A percentile compares a stretch with the other conserved stretches of the same genome.
Conservation (phyloP, 306 rosid species). For the Quercus cerris region DNA sequence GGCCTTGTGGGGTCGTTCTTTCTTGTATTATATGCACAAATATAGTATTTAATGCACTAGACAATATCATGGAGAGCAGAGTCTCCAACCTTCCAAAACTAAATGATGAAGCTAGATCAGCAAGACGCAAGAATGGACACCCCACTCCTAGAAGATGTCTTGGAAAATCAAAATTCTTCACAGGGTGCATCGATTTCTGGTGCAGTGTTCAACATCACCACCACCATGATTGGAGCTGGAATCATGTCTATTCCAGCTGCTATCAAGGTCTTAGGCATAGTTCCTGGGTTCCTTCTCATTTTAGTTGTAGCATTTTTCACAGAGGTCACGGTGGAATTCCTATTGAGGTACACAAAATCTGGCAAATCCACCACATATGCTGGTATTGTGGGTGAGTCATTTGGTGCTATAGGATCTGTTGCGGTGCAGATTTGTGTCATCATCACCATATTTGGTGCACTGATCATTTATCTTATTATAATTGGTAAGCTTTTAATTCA, state of each 20-base stretch:
- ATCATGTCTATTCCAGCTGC: conserved; percentile 94
- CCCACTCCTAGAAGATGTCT: too few species aligned
- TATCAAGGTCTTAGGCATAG: conserved; percentile 70
- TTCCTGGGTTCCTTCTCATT: conserved; percentile 58
- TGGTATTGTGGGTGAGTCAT: conserved; percentile 85
- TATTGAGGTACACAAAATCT: conserved; percentile 73
- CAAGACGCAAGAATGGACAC: too few species aligned
- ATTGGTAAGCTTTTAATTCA: conserved; percentile 45
- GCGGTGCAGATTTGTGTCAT: conserved; percentile 63
- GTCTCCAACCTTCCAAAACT: too few species aligned
- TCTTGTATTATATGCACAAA: too few species aligned
- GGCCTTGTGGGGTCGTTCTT: too few species aligned
- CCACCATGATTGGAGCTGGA: conserved; percentile 83
- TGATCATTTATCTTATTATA: conserved; percentile 75
- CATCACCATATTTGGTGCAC: conserved; percentile 64
- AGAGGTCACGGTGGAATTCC: conserved; percentile 68
- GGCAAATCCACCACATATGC: conserved; percentile 70
- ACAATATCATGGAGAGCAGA: too few species aligned
- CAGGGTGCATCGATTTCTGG: too few species aligned
- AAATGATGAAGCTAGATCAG: too few species aligned
- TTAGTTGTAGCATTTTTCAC: conserved; percentile 53
- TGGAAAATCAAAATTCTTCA: too few species aligned
- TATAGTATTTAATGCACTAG: too few species aligned
- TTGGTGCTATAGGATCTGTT: conserved; percentile 56
- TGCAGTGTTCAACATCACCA: conserved; percentile 81